Percentiles rank a stretch among this genome's conserved stretches.
Evolutionary conservation across 768 basidiomycete species (phyloP).

Genomic region (Leccinum disarticulatum): DNA sequence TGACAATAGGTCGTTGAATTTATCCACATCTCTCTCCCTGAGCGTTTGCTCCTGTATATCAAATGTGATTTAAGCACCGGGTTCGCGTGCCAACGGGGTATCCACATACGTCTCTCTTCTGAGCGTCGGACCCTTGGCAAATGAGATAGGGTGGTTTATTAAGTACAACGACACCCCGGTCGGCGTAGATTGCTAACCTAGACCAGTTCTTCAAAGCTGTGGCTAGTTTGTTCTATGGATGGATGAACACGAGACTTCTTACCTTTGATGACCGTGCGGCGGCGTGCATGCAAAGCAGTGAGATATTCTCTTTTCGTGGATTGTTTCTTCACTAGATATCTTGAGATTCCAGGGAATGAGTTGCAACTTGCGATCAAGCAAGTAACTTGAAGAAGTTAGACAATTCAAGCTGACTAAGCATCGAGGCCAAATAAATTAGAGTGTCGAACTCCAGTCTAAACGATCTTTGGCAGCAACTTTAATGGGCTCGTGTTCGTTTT

Average conservation of each 20-base stretch:
- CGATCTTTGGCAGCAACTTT: too few species aligned
- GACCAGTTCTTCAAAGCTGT: constrained; percentile 30
- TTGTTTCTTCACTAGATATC: not conserved
- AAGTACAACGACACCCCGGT: constrained; percentile 51
- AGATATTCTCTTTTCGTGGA: not conserved
- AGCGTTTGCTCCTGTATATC: constrained; percentile 18
- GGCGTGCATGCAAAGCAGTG: constrained; percentile 17
- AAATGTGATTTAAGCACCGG: constrained; percentile 1
- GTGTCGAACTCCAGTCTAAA: too few species aligned
- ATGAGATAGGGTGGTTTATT: constrained; percentile 62
- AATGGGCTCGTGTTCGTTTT: too few species aligned
- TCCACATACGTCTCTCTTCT: constrained; percentile 22
- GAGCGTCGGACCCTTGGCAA: constrained; percentile 44
- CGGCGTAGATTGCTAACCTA: constrained; percentile 47
- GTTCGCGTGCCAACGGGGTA: constrained; percentile 2
- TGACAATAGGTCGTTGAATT: constrained; percentile 38
- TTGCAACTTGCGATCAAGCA: not conserved
- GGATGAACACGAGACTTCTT: constrained; percentile 1
- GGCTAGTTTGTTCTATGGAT: not conserved
- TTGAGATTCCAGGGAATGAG: not conserved
- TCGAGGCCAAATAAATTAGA: not conserved
- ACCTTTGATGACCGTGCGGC: constrained; percentile 25
- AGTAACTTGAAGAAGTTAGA: too few species aligned
- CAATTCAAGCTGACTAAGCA: not conserved
- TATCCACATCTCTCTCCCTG: constrained; percentile 28